phyloP scores from a whole-genome alignment of 2,329 filamentous ascomycete species.

The Chaetoscypha palmicola region DNA sequence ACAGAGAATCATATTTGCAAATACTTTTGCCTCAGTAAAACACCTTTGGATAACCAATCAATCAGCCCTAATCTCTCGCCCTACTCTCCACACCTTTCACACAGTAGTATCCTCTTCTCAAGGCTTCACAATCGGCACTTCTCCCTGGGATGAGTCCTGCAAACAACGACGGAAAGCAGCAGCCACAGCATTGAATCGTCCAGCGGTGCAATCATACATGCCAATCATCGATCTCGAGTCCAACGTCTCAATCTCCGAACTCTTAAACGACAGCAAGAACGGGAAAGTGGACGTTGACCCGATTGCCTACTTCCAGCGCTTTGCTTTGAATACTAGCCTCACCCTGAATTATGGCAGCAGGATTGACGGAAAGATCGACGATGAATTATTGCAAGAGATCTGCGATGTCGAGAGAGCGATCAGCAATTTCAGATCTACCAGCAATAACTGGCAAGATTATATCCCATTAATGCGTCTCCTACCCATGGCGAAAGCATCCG shows the following conservation, averaged over 20 bases:
- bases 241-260: slow-evolving; percentile 63
- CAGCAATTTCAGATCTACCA: slow-evolving; percentile 69
- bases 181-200: slow-evolving; percentile 69
- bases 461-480: slow-evolving; percentile 66
- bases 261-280: slow-evolving; percentile 55
- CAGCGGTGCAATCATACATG: slow-evolving; percentile 71
- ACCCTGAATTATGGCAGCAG: slow-evolving; percentile 75
- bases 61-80: slow-evolving; percentile 68
- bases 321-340: slow-evolving; percentile 68
- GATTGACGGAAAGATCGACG: slow-evolving; percentile 63
- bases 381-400: slow-evolving; percentile 64
- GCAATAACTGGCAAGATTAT: slow-evolving; percentile 81
- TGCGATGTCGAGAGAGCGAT: slow-evolving; percentile 68
- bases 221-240: slow-evolving; percentile 75
- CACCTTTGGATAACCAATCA: slow-evolving; percentile 74
- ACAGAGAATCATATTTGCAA: slow-evolving; percentile 67
- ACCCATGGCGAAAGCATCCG: slow-evolving; percentile 47
- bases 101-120: slow-evolving; percentile 69
- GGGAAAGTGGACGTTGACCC: slow-evolving; percentile 63
- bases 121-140: slow-evolving; percentile 77
- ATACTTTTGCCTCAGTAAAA: slow-evolving; percentile 67
- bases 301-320: slow-evolving; percentile 65
- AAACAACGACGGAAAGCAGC: slow-evolving; percentile 72
- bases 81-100: slow-evolving; percentile 75
- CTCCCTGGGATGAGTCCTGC: slow-evolving; percentile 76